These are phyloP conservation scores for Puccinia hordei DNA, from an alignment of 1,284 basidiomycete genomes.

Conservation along the genomic window DNA sequence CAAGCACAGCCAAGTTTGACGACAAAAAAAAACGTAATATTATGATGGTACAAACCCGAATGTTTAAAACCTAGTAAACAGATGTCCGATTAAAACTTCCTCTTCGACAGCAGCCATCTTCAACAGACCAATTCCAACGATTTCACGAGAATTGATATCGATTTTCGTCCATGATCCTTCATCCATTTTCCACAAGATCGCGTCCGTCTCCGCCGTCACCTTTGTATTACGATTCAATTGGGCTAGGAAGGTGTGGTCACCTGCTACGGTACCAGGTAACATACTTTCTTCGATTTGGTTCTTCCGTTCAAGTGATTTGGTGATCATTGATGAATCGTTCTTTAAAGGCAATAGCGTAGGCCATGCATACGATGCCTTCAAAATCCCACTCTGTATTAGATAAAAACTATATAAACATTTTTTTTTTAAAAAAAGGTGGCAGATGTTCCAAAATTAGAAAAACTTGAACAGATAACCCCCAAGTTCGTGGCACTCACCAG, in stretches of 20 bases:
- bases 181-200: conserved; percentile 77
- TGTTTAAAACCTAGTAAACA: conserved; percentile 42
- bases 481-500: conserved; percentile 62
- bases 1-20: too few species aligned
- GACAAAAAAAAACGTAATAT: too few species aligned
- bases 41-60: too few species aligned
- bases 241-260: conserved; percentile 79
- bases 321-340: neutral
- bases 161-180: conserved; percentile 63
- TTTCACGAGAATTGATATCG: conserved; percentile 58
- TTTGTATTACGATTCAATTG: conserved; percentile 78
- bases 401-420: conserved; percentile 66
- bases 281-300: conserved; percentile 62
- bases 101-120: conserved; percentile 45
- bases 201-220: conserved; percentile 75
- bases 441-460: neutral
- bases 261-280: conserved; percentile 87
- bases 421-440: neutral
- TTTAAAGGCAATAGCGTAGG: conserved; percentile 7
- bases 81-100: conserved; percentile 46
- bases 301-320: neutral
- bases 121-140: conserved; percentile 34
- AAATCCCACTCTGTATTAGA: conserved; percentile 78
- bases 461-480: too few species aligned
- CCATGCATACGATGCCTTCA: conserved; percentile 78